Evolutionary conservation across 192 early-diverging fungal genomes (phyloP).

Genomic region (Backusella morwellensis): DNA sequence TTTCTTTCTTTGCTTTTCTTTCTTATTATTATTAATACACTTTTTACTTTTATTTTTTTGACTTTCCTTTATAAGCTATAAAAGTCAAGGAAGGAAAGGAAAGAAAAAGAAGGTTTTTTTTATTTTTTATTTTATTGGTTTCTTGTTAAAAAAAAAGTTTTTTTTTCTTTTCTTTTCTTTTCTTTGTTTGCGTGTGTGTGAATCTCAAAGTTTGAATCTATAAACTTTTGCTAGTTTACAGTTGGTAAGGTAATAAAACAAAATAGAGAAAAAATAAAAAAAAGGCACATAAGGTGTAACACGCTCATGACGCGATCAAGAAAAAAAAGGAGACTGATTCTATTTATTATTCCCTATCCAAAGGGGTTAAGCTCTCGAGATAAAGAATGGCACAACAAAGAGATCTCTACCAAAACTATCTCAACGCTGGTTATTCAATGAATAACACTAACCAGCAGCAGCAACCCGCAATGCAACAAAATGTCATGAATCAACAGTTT

Average conservation of each 20-base stretch:
- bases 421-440: neutral
- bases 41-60: neutral
- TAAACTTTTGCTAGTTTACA: neutral
- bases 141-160: neutral
- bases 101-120: neutral
- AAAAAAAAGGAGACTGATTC: neutral
- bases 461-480: neutral
- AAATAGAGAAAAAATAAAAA: neutral
- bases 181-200: neutral
- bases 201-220: neutral
- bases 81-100: neutral
- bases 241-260: neutral
- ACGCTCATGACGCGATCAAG: neutral
- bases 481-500: neutral
- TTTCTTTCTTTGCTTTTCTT: neutral
- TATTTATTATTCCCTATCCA: neutral
- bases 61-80: neutral
- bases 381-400: conserved; percentile 12
- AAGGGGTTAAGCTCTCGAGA: conserved; percentile 1
- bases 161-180: neutral
- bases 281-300: neutral
- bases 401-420: conserved; percentile 2
- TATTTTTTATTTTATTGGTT: neutral
- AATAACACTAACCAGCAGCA: conserved; percentile 1
- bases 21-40: neutral